A percentile compares a stretch with the other conserved stretches of the same genome.
phyloP scores from a whole-genome alignment of 257 asterid species.

The Ligustrum vulgare region DNA sequence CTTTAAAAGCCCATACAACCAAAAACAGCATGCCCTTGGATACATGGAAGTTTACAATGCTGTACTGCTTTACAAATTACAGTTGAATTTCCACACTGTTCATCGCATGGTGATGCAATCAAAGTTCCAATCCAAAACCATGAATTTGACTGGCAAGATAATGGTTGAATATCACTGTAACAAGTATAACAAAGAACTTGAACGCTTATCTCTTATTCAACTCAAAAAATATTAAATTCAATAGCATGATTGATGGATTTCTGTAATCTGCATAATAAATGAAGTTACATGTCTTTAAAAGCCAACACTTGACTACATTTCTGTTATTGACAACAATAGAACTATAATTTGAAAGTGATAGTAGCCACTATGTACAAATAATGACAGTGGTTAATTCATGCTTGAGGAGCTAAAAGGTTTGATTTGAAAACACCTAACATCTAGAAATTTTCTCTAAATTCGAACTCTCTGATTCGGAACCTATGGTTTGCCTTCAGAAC shows the following conservation, averaged over 20 bases:
- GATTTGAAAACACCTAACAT: slow-evolving; percentile 9
- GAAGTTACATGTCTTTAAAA: background rate
- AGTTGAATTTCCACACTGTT: background rate
- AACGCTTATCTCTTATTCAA: background rate
- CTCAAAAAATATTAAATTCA: background rate
- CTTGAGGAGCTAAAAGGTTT: background rate
- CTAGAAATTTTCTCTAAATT: background rate
- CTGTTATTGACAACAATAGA: background rate
- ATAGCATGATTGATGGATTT: background rate
- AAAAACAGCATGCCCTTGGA: background rate
- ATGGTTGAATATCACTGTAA: background rate
- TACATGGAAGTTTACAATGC: background rate
- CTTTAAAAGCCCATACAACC: background rate
- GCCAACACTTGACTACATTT: background rate
- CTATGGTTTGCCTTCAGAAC: background rate
- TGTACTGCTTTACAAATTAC: background rate
- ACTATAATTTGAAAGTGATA: background rate
- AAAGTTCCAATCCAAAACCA: background rate
- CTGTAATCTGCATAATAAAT: background rate
- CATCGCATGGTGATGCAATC: background rate
- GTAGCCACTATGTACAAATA: background rate
- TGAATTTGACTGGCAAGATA: background rate
- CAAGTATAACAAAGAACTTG: background rate
- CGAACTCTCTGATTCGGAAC: background rate
- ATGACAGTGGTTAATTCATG: background rate